Conservation (phyloP, 306 rosid species). For the Cicer arietinum region DNA sequence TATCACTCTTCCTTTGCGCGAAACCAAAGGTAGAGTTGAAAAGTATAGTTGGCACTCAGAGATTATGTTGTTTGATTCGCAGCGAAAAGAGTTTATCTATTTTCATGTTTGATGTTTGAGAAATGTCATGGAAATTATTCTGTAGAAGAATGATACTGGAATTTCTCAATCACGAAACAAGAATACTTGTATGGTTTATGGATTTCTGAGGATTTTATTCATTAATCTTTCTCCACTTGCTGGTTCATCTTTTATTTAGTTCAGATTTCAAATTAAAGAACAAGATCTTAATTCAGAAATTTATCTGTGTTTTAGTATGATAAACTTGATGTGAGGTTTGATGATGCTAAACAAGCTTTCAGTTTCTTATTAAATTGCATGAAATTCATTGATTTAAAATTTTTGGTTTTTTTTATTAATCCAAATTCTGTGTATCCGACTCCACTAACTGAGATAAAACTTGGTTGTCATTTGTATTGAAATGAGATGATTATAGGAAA, state of each 20-base stretch:
- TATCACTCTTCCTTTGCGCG: constrained; percentile 18
- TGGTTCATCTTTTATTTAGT: not conserved
- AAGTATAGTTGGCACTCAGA: not conserved
- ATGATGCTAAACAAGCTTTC: not conserved
- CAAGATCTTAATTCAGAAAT: not conserved
- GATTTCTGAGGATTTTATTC: not conserved
- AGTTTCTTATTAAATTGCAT: not conserved
- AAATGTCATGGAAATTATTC: constrained; percentile 9
- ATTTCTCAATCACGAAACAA: constrained; percentile 10
- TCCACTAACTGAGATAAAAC: not conserved
- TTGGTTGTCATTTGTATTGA: constrained; percentile 21
- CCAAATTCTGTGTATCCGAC: not conserved
- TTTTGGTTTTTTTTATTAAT: no score
- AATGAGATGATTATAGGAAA: constrained; percentile 13
- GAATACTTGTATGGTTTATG: not conserved
- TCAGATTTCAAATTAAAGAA: not conserved
- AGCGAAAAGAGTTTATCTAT: not conserved
- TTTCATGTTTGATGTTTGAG: constrained; percentile 11
- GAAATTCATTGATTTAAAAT: no score
- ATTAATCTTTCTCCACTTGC: not conserved
- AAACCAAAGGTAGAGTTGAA: not conserved
- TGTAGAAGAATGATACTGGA: not conserved
- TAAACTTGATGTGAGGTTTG: not conserved
- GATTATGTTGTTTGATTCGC: constrained; percentile 22
- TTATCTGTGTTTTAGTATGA: not conserved